phyloP scores from a whole-genome alignment of 2,329 filamentous ascomycete genomes.

The Hypoxylon sp. region DNA sequence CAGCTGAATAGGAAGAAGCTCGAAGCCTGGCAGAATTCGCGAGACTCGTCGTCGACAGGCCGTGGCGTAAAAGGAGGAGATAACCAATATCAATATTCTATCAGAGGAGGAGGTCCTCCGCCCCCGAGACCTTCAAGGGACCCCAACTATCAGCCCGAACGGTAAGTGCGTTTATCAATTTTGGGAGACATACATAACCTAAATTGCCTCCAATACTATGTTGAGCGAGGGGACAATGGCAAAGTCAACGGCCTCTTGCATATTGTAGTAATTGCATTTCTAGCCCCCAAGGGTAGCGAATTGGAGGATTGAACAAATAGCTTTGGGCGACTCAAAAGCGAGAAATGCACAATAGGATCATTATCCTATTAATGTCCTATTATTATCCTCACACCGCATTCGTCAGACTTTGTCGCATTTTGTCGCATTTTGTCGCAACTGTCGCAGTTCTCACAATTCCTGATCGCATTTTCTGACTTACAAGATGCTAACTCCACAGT shows the following conservation, averaged over 20 bases:
- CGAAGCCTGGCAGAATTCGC: constrained; percentile 54
- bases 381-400: constrained; percentile 35
- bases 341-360: constrained; percentile 34
- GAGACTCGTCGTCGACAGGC: constrained; percentile 42
- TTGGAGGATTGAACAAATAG: constrained; percentile 29
- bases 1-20: constrained; percentile 51
- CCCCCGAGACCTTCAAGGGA: constrained; percentile 54
- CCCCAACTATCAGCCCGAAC: constrained; percentile 49
- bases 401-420: constrained; percentile 33
- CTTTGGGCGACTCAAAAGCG: constrained; percentile 18
- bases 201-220: constrained; percentile 2
- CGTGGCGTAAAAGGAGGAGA: constrained; percentile 54
- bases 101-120: constrained; percentile 57
- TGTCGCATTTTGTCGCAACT: constrained; percentile 24
- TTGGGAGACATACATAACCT: constrained; percentile 15
- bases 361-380: constrained; percentile 22
- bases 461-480: constrained; percentile 9
- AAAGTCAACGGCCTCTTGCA: constrained; percentile 31
- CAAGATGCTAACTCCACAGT: constrained; percentile 49
- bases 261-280: constrained; percentile 36
- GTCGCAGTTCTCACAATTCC: not conserved
- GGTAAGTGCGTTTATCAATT: constrained; percentile 44
- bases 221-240: constrained; percentile 19
- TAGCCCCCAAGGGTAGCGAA: constrained; percentile 29
- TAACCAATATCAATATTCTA: constrained; percentile 55